Conservation (phyloP, 164 flowering plant genomes). For the Vitis rotundifolia region DNA sequence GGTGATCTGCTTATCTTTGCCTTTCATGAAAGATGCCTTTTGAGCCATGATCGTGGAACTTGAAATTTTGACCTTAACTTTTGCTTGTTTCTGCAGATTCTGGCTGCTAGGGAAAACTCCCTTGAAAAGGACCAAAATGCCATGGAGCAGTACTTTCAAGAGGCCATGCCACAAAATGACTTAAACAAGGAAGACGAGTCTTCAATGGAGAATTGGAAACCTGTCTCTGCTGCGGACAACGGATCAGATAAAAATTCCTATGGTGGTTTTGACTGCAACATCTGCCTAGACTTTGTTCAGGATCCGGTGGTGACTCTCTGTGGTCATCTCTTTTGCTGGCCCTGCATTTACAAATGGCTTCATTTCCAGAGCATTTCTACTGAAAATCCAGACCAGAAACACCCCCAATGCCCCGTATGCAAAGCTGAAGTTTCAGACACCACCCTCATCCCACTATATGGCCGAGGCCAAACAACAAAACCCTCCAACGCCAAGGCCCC, state of each 20-base stretch:
- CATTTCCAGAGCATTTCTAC: conserved; percentile 21
- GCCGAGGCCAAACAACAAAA: conserved; percentile 40
- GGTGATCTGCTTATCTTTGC: no score
- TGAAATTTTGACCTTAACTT: no score
- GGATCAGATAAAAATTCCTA: conserved; percentile 19
- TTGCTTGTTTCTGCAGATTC: conserved; percentile 5
- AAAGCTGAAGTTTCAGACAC: conserved; percentile 43
- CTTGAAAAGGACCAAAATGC: conserved; percentile 13
- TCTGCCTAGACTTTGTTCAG: conserved; percentile 56
- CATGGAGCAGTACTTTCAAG: conserved; percentile 32
- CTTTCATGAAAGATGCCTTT: no score
- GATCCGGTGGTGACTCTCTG: conserved; percentile 77
- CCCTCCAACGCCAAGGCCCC: conserved; percentile 25
- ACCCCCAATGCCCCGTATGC: conserved; percentile 61
- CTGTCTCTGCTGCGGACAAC: conserved; percentile 8
- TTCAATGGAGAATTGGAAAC: conserved; percentile 23
- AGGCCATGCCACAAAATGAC: conserved; percentile 11
- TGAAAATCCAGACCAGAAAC: conserved; percentile 21
- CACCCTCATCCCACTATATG: conserved; percentile 56
- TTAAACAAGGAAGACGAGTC: conserved; percentile 11
- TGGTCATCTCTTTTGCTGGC: conserved; percentile 76
- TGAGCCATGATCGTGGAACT: no score
- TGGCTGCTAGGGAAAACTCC: not conserved
- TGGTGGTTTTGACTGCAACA: conserved; percentile 59
- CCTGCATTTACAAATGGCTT: conserved; percentile 71